Evolutionary conservation across 805 yeast species (phyloP), one percentile per base, ranked within the genome.

Genomic region (Lipomyces sp.): DNA sequence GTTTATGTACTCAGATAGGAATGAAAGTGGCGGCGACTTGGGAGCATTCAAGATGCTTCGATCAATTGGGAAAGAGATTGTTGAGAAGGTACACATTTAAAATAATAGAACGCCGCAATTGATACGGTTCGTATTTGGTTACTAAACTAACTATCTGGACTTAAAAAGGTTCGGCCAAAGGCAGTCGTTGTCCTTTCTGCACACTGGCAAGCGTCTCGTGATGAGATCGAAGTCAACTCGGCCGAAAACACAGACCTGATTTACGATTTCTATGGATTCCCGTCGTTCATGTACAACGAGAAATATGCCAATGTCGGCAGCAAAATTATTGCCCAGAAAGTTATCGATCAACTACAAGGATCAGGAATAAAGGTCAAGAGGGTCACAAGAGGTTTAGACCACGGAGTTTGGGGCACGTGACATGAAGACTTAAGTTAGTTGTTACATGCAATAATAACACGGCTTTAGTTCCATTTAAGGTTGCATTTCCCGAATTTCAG

Each of bases 181-280:
- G 89, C 84, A 63, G 79, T 90, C 15, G 75, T 90, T 35, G 84
- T 86, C 55, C 84, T 90, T 2, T 86, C 92, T 37, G 96, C 93
- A 0, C 96, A 90, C 76, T 90, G 93, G 92, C 89, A 89, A 75
- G 60, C 70, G n/a, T 61, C 64, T 29, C 48, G 37, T 24, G 63
- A 71, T 30, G 51, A 68, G 2, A 51, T 69, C 15, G 62, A 71
- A 33, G 72, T 65, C 32, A 67, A 69, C 53, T 64, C 71, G 2
- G 70, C 70, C n/a, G 74, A 77, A 4, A 87, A 85, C 70, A 86
- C 88, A 71, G 80, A 81, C 35, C 77, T 90, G 69, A 83, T 89
- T 62, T 90, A 90, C 75, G 96, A 90, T 75, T 90, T 90, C 72
- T 85, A 84, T 72, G 90, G 90, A 3, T 90, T 90, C 74, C 94